These are phyloP conservation scores for Gastrolobium bilobum DNA, from an alignment of 306 rosid species.

Conservation along the genomic window DNA sequence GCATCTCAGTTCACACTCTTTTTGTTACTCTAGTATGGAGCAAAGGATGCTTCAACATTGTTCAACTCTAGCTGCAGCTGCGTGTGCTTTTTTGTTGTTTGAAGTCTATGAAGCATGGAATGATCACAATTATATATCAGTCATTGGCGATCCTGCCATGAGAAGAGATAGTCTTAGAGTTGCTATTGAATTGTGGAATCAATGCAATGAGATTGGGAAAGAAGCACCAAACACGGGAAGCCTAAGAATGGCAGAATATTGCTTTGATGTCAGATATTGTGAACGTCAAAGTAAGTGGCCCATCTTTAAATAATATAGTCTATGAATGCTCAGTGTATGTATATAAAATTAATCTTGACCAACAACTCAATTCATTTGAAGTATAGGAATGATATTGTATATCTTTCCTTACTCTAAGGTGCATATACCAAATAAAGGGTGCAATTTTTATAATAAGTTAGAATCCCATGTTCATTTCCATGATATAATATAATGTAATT, in stretches of 20 bases:
- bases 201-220: conserved; percentile 74
- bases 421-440: no score
- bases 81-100: conserved; percentile 19
- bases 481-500: no score
- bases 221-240: conserved; percentile 67
- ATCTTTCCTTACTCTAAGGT: no score
- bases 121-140: conserved; percentile 46
- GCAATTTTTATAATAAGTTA: no score
- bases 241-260: conserved; percentile 68
- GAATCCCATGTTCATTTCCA: no score
- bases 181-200: conserved; percentile 78
- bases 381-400: no score
- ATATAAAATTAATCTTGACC: no score
- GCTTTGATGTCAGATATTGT: conserved; percentile 49
- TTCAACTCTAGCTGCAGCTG: background rate
- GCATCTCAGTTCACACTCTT: background rate
- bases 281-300: conserved; percentile 13
- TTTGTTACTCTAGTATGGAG: conserved; percentile 1
- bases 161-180: conserved; percentile 60
- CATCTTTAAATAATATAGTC: background rate
- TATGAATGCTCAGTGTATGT: no score
- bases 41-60: background rate
- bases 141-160: conserved; percentile 71
- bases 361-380: no score
- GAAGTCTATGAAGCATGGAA: background rate